Conservation (phyloP, 2,329 filamentous ascomycete species). For the Talaromyces albobiverticillius region DNA sequence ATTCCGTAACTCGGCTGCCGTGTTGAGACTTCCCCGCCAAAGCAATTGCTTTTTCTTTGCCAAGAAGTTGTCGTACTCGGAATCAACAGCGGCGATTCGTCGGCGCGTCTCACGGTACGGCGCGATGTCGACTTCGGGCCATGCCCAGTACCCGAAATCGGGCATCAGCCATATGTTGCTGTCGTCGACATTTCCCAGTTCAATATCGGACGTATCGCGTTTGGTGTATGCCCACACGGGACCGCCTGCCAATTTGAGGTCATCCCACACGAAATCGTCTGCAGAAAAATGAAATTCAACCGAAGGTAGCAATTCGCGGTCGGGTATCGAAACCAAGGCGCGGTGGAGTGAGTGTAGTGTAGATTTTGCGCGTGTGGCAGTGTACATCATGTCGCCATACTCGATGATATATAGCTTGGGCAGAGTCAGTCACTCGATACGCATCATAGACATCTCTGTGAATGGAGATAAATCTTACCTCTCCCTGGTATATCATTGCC, state of each 20-base stretch:
- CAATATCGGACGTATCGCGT: constrained; percentile 28
- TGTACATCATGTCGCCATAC: constrained; percentile 31
- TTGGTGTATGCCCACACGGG: constrained; percentile 38
- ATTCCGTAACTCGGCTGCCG: constrained; percentile 36
- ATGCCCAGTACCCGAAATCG: constrained; percentile 55
- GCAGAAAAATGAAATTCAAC: constrained; percentile 50
- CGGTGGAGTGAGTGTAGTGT: constrained; percentile 49
- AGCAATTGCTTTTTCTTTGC: constrained; percentile 47
- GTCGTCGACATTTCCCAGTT: constrained; percentile 26
- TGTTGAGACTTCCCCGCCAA: constrained; percentile 47
- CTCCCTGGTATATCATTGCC: constrained; percentile 33
- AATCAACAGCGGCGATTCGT: constrained; percentile 36
- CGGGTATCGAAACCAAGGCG: constrained; percentile 42
- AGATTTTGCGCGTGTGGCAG: constrained; percentile 37
- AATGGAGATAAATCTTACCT: constrained; percentile 29
- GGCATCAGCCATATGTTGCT: constrained; percentile 50
- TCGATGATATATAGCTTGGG: constrained; percentile 36
- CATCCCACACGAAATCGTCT: constrained; percentile 40
- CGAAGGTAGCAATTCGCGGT: constrained; percentile 41
- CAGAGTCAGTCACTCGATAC: neutral
- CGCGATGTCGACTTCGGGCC: constrained; percentile 48
- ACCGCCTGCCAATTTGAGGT: constrained; percentile 15
- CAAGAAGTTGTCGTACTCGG: constrained; percentile 28
- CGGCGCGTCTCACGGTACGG: constrained; percentile 43
- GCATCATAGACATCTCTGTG: no score